Conservation (phyloP, 2,329 filamentous ascomycete species). For the Pseudopithomyces maydicus region DNA sequence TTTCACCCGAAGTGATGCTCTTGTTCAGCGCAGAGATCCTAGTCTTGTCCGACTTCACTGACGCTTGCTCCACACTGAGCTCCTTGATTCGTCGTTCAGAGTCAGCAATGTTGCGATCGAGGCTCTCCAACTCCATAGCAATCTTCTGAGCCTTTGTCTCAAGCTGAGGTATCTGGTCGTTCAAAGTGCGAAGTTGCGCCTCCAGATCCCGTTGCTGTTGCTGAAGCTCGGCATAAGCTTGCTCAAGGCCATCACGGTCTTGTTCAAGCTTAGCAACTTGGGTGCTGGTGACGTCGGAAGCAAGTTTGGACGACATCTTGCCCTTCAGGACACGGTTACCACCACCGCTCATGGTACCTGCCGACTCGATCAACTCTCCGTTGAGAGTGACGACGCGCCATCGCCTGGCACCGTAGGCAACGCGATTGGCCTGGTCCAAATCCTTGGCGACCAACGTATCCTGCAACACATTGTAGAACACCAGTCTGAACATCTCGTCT, state of each 20-base stretch:
- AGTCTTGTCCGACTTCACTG: slow-evolving; percentile 78
- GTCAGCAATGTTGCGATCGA: slow-evolving; percentile 81
- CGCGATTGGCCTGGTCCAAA: slow-evolving; percentile 93
- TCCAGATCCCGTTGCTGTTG: slow-evolving; percentile 83
- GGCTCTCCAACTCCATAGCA: slow-evolving; percentile 83
- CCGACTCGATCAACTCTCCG: slow-evolving; percentile 95
- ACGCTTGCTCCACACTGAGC: slow-evolving; percentile 77
- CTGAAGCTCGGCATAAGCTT: slow-evolving; percentile 82
- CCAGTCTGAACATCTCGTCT: slow-evolving; percentile 82
- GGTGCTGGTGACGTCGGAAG: slow-evolving; percentile 84
- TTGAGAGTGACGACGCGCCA: slow-evolving; percentile 97
- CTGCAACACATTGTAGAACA: slow-evolving; percentile 94
- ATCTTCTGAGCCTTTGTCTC: slow-evolving; percentile 94
- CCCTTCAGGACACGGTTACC: slow-evolving; percentile 88
- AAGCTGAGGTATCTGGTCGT: slow-evolving; percentile 78
- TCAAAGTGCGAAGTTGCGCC: slow-evolving; percentile 70
- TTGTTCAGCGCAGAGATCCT: slow-evolving; percentile 76
- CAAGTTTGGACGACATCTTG: slow-evolving; percentile 94
- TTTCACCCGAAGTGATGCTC: slow-evolving; percentile 74
- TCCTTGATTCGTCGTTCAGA: slow-evolving; percentile 85
- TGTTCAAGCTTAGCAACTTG: slow-evolving; percentile 85
- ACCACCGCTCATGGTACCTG: slow-evolving; percentile 98
- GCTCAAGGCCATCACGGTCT: slow-evolving; percentile 83
- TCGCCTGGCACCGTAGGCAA: slow-evolving; percentile 89
- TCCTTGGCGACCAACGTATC: slow-evolving; percentile 94